Conservation (phyloP, 2,329 filamentous ascomycete genomes). For the Penicillium freii region DNA sequence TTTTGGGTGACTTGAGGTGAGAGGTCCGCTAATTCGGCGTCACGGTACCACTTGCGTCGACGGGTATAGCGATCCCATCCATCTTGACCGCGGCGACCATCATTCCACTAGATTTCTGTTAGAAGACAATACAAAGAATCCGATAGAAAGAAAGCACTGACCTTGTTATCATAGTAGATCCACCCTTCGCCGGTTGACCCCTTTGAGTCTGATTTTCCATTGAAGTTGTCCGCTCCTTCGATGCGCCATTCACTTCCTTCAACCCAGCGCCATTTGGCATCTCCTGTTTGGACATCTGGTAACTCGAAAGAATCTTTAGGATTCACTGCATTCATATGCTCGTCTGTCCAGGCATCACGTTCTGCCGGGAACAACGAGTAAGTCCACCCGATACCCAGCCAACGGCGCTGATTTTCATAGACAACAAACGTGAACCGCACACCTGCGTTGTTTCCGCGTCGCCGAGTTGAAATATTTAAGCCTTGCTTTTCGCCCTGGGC, state of each 20-base stretch:
- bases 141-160: constrained; percentile 39
- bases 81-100: constrained; percentile 77
- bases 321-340: constrained; percentile 80
- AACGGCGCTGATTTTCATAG: constrained; percentile 93
- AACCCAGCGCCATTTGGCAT: constrained; percentile 75
- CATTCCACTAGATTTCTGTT: constrained; percentile 67
- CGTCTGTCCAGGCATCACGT: constrained; percentile 88
- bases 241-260: constrained; percentile 82
- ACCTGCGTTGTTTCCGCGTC: constrained; percentile 60
- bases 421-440: constrained; percentile 96
- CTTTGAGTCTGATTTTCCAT: constrained; percentile 41
- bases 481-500: constrained; percentile 47
- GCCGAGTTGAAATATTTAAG: constrained; percentile 48
- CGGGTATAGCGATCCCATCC: constrained; percentile 95
- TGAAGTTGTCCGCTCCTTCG: constrained; percentile 58
- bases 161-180: constrained; percentile 98
- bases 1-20: constrained; percentile 41
- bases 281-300: constrained; percentile 64
- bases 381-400: constrained; percentile 95
- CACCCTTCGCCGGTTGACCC: constrained; percentile 68
- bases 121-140: not conserved
- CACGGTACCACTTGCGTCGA: constrained; percentile 91
- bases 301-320: constrained; percentile 70
- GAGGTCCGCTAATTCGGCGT: constrained; percentile 88
- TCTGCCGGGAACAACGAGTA: constrained; percentile 88